Percentiles rank a stretch among this genome's conserved stretches.
Conservation (phyloP, 768 basidiomycete genomes). For the Collybia sordida region DNA sequence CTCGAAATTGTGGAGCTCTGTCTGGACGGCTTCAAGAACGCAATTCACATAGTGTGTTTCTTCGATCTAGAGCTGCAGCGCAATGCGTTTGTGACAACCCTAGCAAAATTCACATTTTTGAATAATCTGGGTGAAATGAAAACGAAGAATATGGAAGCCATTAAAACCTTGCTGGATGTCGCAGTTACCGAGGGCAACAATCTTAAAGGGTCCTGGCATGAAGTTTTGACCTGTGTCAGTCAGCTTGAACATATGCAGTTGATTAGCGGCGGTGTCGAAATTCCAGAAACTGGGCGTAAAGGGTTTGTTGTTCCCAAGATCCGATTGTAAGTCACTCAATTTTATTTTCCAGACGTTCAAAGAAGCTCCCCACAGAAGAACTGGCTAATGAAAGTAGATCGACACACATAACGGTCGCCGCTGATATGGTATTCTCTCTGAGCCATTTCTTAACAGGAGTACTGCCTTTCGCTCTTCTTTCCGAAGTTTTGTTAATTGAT, state of each 20-base stretch:
- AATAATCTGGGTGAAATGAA: constrained; percentile 99
- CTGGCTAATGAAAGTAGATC: constrained; percentile 96
- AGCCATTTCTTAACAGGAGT: constrained; percentile 95
- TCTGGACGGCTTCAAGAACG: constrained; percentile 93
- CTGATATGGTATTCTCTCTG: constrained; percentile 98
- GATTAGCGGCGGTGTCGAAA: constrained; percentile 87
- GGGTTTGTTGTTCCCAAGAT: constrained; percentile 51
- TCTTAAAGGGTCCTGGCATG: constrained; percentile 94
- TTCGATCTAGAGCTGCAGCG: constrained; percentile 97
- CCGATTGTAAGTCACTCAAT: constrained; percentile 2
- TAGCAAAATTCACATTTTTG: constrained; percentile 95
- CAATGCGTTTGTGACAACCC: constrained; percentile 97
- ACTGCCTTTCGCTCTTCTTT: constrained; percentile 28
- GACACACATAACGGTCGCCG: constrained; percentile 96
- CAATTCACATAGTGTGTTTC: constrained; percentile 95
- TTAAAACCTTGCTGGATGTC: constrained; percentile 91
- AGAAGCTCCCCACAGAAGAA: constrained; percentile 84
- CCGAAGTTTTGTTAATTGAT: constrained; percentile 6
- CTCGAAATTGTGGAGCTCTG: constrained; percentile 89
- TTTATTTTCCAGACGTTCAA: constrained; percentile 35
- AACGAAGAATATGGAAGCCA: constrained; percentile 98
- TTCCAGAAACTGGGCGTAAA: constrained; percentile 75
- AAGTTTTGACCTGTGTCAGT: constrained; percentile 95
- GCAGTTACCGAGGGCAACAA: constrained; percentile 97
- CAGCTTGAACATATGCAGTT: constrained; percentile 99